phyloP scores from a whole-genome alignment of 257 asterid genomes.

The Ligustrum vulgare region DNA sequence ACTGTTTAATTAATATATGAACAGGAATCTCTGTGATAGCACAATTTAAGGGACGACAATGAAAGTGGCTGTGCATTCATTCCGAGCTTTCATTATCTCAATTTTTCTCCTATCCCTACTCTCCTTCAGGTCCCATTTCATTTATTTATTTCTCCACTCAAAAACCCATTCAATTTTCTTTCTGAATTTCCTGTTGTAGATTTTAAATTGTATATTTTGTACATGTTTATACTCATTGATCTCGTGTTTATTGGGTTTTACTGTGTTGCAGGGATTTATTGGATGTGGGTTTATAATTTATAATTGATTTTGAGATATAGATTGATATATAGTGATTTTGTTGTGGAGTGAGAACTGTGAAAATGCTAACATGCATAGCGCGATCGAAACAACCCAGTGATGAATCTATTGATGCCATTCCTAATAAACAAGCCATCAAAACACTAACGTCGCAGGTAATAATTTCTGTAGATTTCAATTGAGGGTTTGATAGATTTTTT shows the following conservation, averaged over 20 bases:
- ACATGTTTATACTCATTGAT: background rate
- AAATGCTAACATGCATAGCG: constrained; percentile 95
- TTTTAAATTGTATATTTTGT: background rate
- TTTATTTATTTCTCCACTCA: background rate
- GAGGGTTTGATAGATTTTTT: background rate
- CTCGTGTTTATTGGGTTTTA: background rate
- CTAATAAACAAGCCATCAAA: constrained; percentile 61
- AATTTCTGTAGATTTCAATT: background rate
- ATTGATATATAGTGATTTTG: background rate
- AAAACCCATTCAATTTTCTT: background rate
- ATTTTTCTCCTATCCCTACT: constrained; percentile 9
- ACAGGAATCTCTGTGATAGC: constrained; percentile 38
- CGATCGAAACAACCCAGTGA: constrained; percentile 68
- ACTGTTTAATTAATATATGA: constrained; percentile 27
- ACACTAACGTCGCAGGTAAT: constrained; percentile 71
- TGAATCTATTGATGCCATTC: constrained; percentile 38
- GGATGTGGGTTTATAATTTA: background rate
- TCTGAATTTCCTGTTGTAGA: background rate
- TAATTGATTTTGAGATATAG: background rate
- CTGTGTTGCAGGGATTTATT: constrained; percentile 2
- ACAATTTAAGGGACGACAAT: constrained; percentile 49
- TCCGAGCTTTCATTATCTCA: constrained; percentile 10
- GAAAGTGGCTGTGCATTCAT: constrained; percentile 30
- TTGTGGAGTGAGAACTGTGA: constrained; percentile 7
- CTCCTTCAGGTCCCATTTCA: constrained; percentile 1